A percentile compares a stretch with the other conserved stretches of the same genome.
Evolutionary conservation across 2,329 filamentous ascomycete species (phyloP).

Genomic region (Macroventuria anomochaeta): DNA sequence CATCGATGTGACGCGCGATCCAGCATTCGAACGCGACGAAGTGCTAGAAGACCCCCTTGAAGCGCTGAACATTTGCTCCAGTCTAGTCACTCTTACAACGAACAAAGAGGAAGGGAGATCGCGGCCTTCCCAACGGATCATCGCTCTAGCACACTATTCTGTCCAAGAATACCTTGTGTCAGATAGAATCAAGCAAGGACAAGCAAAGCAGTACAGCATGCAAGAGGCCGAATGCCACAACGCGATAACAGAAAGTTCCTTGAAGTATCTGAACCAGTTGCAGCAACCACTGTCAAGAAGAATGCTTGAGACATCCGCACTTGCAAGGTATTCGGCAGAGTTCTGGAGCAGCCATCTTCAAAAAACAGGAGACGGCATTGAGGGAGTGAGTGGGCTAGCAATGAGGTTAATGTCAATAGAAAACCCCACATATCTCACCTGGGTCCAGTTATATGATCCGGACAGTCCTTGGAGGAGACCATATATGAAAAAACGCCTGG

Average conservation of each 20-base stretch:
- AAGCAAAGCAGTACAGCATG: too few relatives aligned
- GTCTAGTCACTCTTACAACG: slow-evolving; percentile 35
- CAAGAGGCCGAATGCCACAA: slow-evolving; percentile 30
- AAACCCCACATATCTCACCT: slow-evolving; percentile 26
- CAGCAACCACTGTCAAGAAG: slow-evolving; percentile 14
- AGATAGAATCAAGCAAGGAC: too few relatives aligned
- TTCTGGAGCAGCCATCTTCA: slow-evolving; percentile 34
- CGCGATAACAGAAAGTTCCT: slow-evolving; percentile 28
- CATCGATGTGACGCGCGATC: too few relatives aligned
- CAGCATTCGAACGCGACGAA: too few relatives aligned
- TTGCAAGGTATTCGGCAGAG: slow-evolving; percentile 35
- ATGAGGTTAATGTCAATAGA: slow-evolving; percentile 20
- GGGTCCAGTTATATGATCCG: slow-evolving; percentile 27
- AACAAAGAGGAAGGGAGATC: neutral
- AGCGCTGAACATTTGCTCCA: slow-evolving; percentile 39
- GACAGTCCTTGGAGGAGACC: slow-evolving; percentile 8
- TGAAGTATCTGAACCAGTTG: slow-evolving; percentile 38
- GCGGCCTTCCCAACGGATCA: neutral
- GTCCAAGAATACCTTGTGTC: too few relatives aligned
- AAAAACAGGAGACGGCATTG: slow-evolving; percentile 17
- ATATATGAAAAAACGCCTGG: slow-evolving; percentile 7
- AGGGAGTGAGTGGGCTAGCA: slow-evolving; percentile 11
- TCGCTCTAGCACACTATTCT: too few relatives aligned
- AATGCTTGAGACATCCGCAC: slow-evolving; percentile 10
- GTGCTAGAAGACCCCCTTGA: too few relatives aligned